Evolutionary conservation across 805 yeast species (phyloP).

Genomic region (Candida koratica): DNA sequence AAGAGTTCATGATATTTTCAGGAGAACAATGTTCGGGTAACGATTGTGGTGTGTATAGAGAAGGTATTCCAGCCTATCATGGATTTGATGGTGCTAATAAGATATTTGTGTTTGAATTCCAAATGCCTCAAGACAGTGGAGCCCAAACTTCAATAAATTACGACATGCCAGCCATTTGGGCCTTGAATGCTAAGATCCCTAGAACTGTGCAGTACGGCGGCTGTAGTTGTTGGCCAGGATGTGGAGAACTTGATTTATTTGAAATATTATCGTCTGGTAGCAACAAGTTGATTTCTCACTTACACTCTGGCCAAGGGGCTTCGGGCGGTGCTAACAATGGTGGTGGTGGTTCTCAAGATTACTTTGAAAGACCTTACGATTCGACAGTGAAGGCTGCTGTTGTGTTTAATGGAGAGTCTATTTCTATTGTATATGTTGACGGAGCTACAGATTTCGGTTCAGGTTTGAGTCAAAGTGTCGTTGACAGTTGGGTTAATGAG

Average conservation of each 20-base stretch:
- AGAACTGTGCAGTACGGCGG: slow-evolving; percentile 93
- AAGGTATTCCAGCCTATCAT: slow-evolving; percentile 85
- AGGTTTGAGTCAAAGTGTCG: slow-evolving; percentile 41
- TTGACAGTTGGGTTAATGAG: slow-evolving; percentile 52
- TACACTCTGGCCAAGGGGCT: slow-evolving; percentile 69
- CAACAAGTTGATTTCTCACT: slow-evolving; percentile 67
- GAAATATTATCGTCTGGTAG: slow-evolving; percentile 82
- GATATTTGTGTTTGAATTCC: slow-evolving; percentile 89
- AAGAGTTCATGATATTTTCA: slow-evolving; percentile 81
- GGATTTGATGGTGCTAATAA: slow-evolving; percentile 85
- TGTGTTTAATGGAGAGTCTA: slow-evolving; percentile 56
- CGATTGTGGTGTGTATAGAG: slow-evolving; percentile 81
- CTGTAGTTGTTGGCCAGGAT: slow-evolving; percentile 95
- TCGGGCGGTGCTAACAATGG: slow-evolving; percentile 27
- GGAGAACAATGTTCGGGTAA: slow-evolving; percentile 54
- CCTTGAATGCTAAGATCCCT: slow-evolving; percentile 92
- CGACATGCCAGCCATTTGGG: slow-evolving; percentile 99
- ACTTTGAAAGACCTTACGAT: slow-evolving; percentile 78
- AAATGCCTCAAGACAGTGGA: slow-evolving; percentile 73
- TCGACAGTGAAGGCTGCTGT: slow-evolving; percentile 86
- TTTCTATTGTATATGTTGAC: slow-evolving; percentile 61
- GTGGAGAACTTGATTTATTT: slow-evolving; percentile 96
- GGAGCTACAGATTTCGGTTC: slow-evolving; percentile 44
- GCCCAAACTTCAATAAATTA: slow-evolving; percentile 50
- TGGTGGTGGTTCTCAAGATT: slow-evolving; percentile 89